A percentile compares a stretch with the other conserved stretches of the same genome.
phyloP scores from a whole-genome alignment of 2,329 filamentous ascomycete species.

The Colletotrichum navitas region DNA sequence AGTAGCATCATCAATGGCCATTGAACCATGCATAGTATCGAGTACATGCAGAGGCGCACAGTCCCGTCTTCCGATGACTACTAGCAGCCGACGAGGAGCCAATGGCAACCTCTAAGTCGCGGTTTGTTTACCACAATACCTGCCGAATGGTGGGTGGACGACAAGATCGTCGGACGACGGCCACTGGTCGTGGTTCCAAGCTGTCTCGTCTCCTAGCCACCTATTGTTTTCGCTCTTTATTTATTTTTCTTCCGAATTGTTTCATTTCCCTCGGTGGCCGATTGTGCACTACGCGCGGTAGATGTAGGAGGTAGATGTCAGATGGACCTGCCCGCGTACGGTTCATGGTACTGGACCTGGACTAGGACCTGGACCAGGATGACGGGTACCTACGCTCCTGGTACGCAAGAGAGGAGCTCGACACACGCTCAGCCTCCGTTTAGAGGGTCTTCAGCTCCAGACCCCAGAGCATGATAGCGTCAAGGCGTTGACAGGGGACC shows the following conservation, averaged over 20 bases:
- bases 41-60: slow-evolving; percentile 30
- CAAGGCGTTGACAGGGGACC: slow-evolving; percentile 26
- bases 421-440: slow-evolving; percentile 18
- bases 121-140: slow-evolving; percentile 30
- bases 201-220: slow-evolving; percentile 40
- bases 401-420: slow-evolving; percentile 15
- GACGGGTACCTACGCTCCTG: slow-evolving; percentile 6
- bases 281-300: slow-evolving; percentile 10
- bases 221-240: background rate
- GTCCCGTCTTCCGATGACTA: slow-evolving; percentile 35
- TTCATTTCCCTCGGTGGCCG: slow-evolving; percentile 9
- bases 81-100: slow-evolving; percentile 33
- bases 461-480: slow-evolving; percentile 15
- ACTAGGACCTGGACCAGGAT: slow-evolving; percentile 24
- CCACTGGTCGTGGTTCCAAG: slow-evolving; percentile 14
- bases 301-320: background rate
- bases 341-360: slow-evolving; percentile 6
- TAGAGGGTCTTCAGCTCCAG: slow-evolving; percentile 28
- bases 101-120: slow-evolving; percentile 20
- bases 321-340: background rate
- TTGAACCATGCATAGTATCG: slow-evolving; percentile 10
- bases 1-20: slow-evolving; percentile 9
- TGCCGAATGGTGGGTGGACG: slow-evolving; percentile 34
- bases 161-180: slow-evolving; percentile 30
- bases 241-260: background rate